Evolutionary conservation across 2,329 filamentous ascomycete genomes (phyloP), one percentile per base, ranked within the genome.

Genomic region (Colletotrichum siamense): DNA sequence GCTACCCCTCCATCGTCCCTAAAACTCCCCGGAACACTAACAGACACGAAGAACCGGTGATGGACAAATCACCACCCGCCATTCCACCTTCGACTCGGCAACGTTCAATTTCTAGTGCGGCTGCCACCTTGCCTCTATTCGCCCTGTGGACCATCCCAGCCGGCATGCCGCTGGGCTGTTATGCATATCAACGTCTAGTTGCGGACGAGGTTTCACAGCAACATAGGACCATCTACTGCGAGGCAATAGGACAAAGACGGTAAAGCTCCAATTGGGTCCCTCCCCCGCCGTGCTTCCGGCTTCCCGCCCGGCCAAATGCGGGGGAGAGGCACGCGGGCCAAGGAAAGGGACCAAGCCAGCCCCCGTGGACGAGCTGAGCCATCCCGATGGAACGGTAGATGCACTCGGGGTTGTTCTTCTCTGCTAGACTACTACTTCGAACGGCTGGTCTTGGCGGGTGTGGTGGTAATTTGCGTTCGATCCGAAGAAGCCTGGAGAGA

Each of bases 201-300:
- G n/a, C 5, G 13, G 34, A 15, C 15, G 34, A 64, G 15, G 62
- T 34, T 44, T 64, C 34, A 10, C 24, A 36, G 32, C 13, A 32
- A 30, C 26, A 30, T 0, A n/a, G 59, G 10, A 62, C 28, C n/a
- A 2, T 64, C 36, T 66, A 2, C 10, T 66, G 36, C 63, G 22
- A 49, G 0, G 39, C 12, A 15, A 9, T 10, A 22, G 22, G 6
- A 44, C 22, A 44, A 24, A 49, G 63, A 22, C 28, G 24, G 36
- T 8, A 30, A 30, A 52, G 63, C 63, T 52, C 39, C 39, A 66
- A 10, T 13, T n/a, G 32, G n/a, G 68, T 63, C 39, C 71, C 65
- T 69, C 65, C 64, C 71, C 71, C 64, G 65, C 61, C 61, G 24
- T 71, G 15, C 9, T 73, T 69, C 71, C 71, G 71, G 55, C 12